These are phyloP conservation scores for Clausena lansium DNA, from an alignment of 345 rosid species.

Conservation along the genomic window DNA sequence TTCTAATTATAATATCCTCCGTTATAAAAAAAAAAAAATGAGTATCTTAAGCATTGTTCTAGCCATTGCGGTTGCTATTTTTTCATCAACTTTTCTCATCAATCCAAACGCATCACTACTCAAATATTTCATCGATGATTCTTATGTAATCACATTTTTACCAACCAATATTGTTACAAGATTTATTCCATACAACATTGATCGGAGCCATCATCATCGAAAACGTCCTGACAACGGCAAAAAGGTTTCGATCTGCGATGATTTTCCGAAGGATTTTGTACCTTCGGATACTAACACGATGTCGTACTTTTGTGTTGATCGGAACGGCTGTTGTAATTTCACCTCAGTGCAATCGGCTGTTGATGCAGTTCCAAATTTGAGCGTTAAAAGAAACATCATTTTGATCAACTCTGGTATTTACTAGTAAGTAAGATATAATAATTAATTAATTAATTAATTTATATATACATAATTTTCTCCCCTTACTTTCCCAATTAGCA, in stretches of 20 bases:
- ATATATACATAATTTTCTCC: not conserved
- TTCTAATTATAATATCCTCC: not conserved
- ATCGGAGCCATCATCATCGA: constrained; percentile 15
- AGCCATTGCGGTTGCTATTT: constrained; percentile 35
- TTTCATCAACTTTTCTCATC: constrained; percentile 25
- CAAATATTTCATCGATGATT: too few relatives aligned
- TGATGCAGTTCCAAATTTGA: constrained; percentile 52
- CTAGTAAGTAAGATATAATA: constrained; percentile 53
- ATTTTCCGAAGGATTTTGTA: constrained; percentile 58
- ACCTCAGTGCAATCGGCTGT: constrained; percentile 81
- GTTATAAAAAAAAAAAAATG: constrained; percentile 28
- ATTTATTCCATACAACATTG: not conserved
- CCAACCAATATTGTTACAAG: constrained; percentile 14
- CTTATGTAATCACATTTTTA: constrained; percentile 10
- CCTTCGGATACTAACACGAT: constrained; percentile 73
- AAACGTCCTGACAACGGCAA: constrained; percentile 25
- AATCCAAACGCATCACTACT: constrained; percentile 17
- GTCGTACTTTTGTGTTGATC: constrained; percentile 66
- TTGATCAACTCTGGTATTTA: constrained; percentile 89
- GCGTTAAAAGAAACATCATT: constrained; percentile 58
- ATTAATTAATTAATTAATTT: too few relatives aligned
- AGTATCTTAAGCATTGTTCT: constrained; percentile 25
- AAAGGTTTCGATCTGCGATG: constrained; percentile 53
- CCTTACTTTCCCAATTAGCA: too few relatives aligned
- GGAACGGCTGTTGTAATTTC: constrained; percentile 83